Percentiles rank a stretch among this genome's conserved stretches.
Conservation (phyloP, 2,329 filamentous ascomycete genomes). For the Aspergillus hiratsukae region DNA sequence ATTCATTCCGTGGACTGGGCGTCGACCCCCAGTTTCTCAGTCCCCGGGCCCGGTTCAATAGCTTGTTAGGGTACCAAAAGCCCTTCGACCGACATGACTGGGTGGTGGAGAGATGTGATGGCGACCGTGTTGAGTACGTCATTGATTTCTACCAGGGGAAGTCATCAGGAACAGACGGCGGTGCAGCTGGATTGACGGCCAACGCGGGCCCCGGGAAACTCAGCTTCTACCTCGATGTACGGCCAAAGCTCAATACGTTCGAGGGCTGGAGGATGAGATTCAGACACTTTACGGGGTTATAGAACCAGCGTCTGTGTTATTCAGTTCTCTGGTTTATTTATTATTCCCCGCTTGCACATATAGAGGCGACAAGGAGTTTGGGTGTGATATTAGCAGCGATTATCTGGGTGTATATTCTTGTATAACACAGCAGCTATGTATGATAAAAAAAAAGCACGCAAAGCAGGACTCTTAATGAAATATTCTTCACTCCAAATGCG, state of each 20-base stretch:
- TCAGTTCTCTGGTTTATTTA: not conserved
- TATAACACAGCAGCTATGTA: conserved; percentile 32
- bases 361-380: conserved; percentile 25
- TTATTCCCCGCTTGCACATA: conserved; percentile 13
- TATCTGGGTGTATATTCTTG: conserved; percentile 29
- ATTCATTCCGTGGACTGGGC: conserved; percentile 70
- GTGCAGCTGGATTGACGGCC: conserved; percentile 24
- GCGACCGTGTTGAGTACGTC: conserved; percentile 75
- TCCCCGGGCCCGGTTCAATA: conserved; percentile 78
- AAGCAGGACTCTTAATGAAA: conserved; percentile 16
- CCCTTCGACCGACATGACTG: conserved; percentile 98
- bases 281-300: conserved; percentile 45
- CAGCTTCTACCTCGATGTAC: conserved; percentile 62
- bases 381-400: conserved; percentile 15
- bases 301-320: not conserved
- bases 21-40: conserved; percentile 57
- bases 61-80: conserved; percentile 76
- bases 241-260: conserved; percentile 61
- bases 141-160: conserved; percentile 95
- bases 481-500: conserved; percentile 23
- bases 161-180: conserved; percentile 30
- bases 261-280: conserved; percentile 58
- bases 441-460: conserved; percentile 20
- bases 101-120: conserved; percentile 87
- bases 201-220: conserved; percentile 41